Evolutionary conservation across 169 alveolate genomes (phyloP).

Genomic region (Fabrea salina): DNA sequence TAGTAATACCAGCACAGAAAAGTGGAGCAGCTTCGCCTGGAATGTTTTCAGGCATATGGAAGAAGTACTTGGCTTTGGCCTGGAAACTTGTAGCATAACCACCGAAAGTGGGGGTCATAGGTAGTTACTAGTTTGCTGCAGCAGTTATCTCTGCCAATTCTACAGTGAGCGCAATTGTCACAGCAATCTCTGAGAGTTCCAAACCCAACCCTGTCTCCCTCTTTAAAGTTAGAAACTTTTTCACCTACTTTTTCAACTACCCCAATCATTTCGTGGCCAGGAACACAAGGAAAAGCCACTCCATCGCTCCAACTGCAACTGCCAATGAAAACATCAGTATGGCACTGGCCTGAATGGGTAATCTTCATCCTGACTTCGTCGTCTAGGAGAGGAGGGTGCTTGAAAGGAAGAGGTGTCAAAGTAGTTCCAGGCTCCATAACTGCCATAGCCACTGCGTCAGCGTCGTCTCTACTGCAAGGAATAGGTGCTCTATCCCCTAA

Average conservation of each 20-base stretch:
- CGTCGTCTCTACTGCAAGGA: conserved; percentile 4
- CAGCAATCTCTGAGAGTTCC: conserved; percentile 63
- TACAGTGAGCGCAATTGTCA: conserved; percentile 55
- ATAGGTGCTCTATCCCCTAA: conserved; percentile 7
- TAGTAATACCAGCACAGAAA: conserved; percentile 84
- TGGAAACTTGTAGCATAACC: conserved; percentile 78
- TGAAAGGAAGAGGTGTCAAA: not conserved
- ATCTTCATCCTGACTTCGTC: conserved; percentile 65
- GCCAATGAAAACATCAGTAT: conserved; percentile 61
- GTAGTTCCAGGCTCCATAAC: not conserved
- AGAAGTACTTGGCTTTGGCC: conserved; percentile 59
- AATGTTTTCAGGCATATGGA: conserved; percentile 65
- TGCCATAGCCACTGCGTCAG: conserved; percentile 8
- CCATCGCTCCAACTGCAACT: conserved; percentile 58
- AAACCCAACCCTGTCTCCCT: conserved; percentile 78
- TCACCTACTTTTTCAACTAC: conserved; percentile 73
- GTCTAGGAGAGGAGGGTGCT: conserved; percentile 22
- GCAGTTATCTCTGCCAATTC: not conserved
- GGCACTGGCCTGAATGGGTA: conserved; percentile 71
- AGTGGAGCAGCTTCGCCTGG: conserved; percentile 72
- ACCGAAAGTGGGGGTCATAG: conserved; percentile 63
- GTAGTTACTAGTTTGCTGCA: conserved; percentile 12
- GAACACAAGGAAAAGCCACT: conserved; percentile 64
- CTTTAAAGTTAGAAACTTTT: conserved; percentile 61
- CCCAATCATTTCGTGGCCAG: conserved; percentile 76